Conservation (phyloP, 2,329 filamentous ascomycete species). For the Curvularia sp. region DNA sequence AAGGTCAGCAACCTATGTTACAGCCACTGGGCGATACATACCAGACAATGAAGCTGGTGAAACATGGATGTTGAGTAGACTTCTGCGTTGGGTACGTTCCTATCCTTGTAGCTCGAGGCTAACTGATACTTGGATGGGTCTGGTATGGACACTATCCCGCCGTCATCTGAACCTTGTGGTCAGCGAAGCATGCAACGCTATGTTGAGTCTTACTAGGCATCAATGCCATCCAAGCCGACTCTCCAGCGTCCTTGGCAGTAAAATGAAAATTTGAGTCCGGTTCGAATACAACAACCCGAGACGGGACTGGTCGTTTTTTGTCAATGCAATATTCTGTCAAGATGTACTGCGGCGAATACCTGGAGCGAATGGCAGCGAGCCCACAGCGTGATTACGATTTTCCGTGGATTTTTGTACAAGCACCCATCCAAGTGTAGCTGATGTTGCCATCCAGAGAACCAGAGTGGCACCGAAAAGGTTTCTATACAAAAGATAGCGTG, state of each 20-base stretch:
- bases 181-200: not conserved
- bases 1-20: not conserved
- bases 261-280: slow-evolving; percentile 10
- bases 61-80: slow-evolving; percentile 17
- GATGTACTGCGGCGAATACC: not conserved
- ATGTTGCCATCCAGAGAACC: slow-evolving; percentile 7
- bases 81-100: slow-evolving; percentile 8
- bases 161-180: slow-evolving; percentile 5
- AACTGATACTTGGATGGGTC: slow-evolving; percentile 11
- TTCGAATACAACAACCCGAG: slow-evolving; percentile 4
- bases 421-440: slow-evolving; percentile 4
- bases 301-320: slow-evolving; percentile 4
- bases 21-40: not conserved
- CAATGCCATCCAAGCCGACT: slow-evolving; percentile 7
- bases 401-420: not conserved
- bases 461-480: slow-evolving; percentile 4
- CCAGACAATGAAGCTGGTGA: slow-evolving; percentile 16
- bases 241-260: slow-evolving; percentile 6
- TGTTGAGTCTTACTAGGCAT: slow-evolving; percentile 9
- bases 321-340: not conserved
- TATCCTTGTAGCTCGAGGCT: slow-evolving; percentile 12
- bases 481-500: not conserved
- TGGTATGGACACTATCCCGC: slow-evolving; percentile 8
- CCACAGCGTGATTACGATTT: slow-evolving; percentile 3
- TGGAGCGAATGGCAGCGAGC: slow-evolving; percentile 6